A percentile compares a stretch with the other conserved stretches of the same genome.
Evolutionary conservation across 208 protist species (phyloP).

Genomic region (Leishmania amazonensis): DNA sequence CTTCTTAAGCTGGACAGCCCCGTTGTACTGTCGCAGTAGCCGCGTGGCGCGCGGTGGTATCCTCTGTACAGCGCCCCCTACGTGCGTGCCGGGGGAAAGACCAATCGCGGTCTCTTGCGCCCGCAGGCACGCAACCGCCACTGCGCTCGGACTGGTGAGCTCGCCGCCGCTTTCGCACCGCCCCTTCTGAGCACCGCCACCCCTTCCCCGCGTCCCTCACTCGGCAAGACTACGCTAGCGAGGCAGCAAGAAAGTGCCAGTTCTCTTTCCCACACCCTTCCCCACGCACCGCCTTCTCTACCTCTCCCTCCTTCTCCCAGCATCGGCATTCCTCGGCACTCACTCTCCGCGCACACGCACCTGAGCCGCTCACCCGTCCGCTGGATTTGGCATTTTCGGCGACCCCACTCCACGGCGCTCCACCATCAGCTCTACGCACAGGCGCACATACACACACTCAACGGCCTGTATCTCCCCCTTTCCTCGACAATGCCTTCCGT

Average conservation of each 20-base stretch:
- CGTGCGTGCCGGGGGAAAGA: background rate
- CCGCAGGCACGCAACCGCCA: background rate
- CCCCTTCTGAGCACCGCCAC: background rate
- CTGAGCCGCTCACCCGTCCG: background rate
- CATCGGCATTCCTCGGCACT: background rate
- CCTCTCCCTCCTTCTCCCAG: background rate
- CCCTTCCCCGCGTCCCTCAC: background rate
- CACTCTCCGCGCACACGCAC: background rate
- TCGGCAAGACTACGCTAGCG: background rate
- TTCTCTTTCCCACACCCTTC: background rate
- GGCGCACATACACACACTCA: background rate
- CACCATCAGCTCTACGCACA: background rate
- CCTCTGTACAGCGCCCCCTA: background rate
- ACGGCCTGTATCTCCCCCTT: background rate
- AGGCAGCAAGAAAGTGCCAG: background rate
- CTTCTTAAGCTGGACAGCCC: background rate
- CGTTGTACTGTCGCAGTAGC: background rate
- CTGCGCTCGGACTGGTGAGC: background rate
- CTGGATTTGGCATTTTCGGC: background rate
- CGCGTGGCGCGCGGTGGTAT: background rate
- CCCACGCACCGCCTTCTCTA: background rate
- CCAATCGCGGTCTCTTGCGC: background rate
- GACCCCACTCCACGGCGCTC: background rate
- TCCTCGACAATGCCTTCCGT: background rate
- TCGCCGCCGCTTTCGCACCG: background rate